Conservation (phyloP, 495 filamentous ascomycete genomes). For the Pseudomonodictys pantanalensis region DNA sequence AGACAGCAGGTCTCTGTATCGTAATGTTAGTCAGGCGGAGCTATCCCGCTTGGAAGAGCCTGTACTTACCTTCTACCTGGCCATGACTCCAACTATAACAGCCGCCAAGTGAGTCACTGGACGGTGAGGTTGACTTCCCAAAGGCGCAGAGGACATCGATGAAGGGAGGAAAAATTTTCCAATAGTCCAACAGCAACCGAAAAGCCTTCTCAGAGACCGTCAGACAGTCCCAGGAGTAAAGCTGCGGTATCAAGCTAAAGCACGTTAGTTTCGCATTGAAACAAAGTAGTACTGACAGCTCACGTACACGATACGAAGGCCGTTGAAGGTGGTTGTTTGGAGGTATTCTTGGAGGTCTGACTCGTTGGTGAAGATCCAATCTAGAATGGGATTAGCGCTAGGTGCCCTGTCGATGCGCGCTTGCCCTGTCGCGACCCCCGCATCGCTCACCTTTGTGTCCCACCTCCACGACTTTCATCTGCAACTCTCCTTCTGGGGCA, state of each 20-base stretch:
- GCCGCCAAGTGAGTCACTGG: constrained; percentile 16
- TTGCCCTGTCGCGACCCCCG: not conserved
- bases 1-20: constrained; percentile 15
- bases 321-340: not conserved
- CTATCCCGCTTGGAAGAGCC: not conserved
- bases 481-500: constrained; percentile 4
- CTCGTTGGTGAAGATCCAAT: not conserved
- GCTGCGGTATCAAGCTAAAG: constrained; percentile 11
- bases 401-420: not conserved
- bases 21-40: not conserved
- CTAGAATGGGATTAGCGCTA: not conserved
- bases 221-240: constrained; percentile 12
- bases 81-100: not conserved
- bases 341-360: constrained; percentile 5
- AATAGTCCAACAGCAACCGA: not conserved
- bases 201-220: constrained; percentile 12
- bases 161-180: constrained; percentile 11
- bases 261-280: constrained; percentile 1
- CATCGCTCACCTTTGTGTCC: constrained; percentile 3
- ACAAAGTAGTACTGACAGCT: constrained; percentile 10
- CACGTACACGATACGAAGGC: no score
- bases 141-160: constrained; percentile 18
- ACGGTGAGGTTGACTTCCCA: constrained; percentile 3
- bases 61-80: not conserved
- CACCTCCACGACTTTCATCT: constrained; percentile 14